These are phyloP conservation scores for Saturnispora zaruensis DNA, from an alignment of 805 yeast genomes.

Conservation along the genomic window DNA sequence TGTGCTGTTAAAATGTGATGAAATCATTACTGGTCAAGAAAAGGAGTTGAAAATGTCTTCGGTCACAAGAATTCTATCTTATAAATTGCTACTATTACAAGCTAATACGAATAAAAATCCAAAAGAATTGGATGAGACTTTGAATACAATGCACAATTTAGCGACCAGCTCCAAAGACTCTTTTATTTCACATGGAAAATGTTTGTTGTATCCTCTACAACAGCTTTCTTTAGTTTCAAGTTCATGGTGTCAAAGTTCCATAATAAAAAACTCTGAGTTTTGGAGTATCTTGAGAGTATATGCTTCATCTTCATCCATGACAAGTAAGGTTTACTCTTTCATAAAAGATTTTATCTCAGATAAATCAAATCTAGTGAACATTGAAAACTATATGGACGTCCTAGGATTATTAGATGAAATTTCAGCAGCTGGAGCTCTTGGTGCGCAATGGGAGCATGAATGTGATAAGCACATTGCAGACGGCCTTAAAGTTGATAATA, in stretches of 20 bases:
- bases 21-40: conserved; percentile 17
- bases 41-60: conserved; percentile 22
- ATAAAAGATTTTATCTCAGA: conserved; percentile 33
- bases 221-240: conserved; percentile 36
- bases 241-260: conserved; percentile 33
- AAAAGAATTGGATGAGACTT: conserved; percentile 18
- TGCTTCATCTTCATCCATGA: conserved; percentile 36
- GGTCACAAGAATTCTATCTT: conserved; percentile 37
- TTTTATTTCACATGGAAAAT: conserved; percentile 36
- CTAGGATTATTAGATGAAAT: conserved; percentile 70
- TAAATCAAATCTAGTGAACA: conserved; percentile 31
- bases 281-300: conserved; percentile 42
- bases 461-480: conserved; percentile 36
- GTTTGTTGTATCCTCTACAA: conserved; percentile 40
- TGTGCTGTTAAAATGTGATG: conserved; percentile 19
- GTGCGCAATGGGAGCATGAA: conserved; percentile 68
- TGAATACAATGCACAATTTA: conserved; percentile 20
- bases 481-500: conserved; percentile 35
- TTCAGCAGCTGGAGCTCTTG: conserved; percentile 73
- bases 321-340: conserved; percentile 38
- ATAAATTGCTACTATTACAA: conserved; percentile 41
- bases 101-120: conserved; percentile 29
- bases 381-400: conserved; percentile 51
- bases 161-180: conserved; percentile 32
- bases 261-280: conserved; percentile 33